Percentiles rank a stretch among this genome's conserved stretches.
These are phyloP conservation scores for Phialophora chinensis DNA, from an alignment of 2,329 filamentous ascomycete genomes.

Conservation along the genomic window DNA sequence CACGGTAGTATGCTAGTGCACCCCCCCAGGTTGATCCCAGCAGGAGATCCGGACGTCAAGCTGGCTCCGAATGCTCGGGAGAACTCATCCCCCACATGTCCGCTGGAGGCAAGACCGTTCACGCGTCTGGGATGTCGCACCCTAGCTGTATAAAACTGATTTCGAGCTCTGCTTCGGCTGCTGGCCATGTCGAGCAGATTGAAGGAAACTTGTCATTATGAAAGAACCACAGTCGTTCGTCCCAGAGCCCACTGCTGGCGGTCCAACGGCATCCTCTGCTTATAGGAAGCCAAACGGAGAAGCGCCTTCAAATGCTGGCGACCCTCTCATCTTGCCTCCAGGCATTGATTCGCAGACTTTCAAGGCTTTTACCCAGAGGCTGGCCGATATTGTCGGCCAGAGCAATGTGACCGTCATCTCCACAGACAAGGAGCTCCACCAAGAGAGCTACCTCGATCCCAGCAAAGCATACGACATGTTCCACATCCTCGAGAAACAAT, in stretches of 20 bases:
- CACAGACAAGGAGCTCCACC: slow-evolving; percentile 31
- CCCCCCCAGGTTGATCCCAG: not conserved
- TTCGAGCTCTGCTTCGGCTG: not conserved
- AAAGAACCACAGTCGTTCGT: slow-evolving; percentile 11
- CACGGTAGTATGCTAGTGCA: not conserved
- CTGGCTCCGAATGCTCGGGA: not conserved
- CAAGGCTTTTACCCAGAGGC: slow-evolving; percentile 35
- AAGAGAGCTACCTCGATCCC: slow-evolving; percentile 42
- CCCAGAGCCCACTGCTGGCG: slow-evolving; percentile 9
- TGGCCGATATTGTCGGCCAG: slow-evolving; percentile 38
- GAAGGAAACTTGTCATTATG: not conserved
- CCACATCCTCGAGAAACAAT: slow-evolving; percentile 50
- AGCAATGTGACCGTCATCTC: slow-evolving; percentile 42
- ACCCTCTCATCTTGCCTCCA: slow-evolving; percentile 37
- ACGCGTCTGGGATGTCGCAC: not conserved
- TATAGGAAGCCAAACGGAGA: slow-evolving; percentile 24
- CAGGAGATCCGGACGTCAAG: not conserved
- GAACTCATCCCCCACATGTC: slow-evolving; percentile 11
- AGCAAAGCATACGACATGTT: slow-evolving; percentile 51
- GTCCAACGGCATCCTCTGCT: slow-evolving; percentile 1
- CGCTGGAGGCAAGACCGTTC: not conserved
- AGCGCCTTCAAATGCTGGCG: slow-evolving; percentile 17
- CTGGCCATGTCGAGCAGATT: not conserved
- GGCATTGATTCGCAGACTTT: slow-evolving; percentile 35
- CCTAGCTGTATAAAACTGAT: not conserved